Percentiles rank a stretch among this genome's conserved stretches.
phyloP scores from a whole-genome alignment of 768 basidiomycete genomes.

The Collybia nuda region DNA sequence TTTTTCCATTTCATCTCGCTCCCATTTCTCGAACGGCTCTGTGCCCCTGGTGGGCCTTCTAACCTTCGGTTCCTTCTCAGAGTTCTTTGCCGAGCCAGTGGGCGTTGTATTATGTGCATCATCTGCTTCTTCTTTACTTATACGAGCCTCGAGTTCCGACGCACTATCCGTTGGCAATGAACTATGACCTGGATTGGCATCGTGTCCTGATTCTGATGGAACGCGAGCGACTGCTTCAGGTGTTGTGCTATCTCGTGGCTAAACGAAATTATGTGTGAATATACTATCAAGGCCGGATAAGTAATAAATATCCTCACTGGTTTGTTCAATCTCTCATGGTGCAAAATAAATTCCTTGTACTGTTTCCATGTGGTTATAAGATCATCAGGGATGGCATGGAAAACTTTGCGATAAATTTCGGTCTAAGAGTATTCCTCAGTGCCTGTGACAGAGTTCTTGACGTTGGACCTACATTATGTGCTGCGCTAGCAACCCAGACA shows the following conservation, averaged over 20 bases:
- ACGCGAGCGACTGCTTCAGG: constrained; percentile 51
- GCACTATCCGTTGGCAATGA: constrained; percentile 17
- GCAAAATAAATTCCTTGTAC: constrained; percentile 78
- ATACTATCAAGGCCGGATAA: neutral
- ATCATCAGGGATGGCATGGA: constrained; percentile 93
- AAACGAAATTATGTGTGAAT: constrained; percentile 6
- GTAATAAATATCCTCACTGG: constrained; percentile 43
- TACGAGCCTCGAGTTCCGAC: constrained; percentile 19
- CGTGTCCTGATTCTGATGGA: constrained; percentile 58
- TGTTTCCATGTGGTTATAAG: constrained; percentile 93
- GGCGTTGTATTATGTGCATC: constrained; percentile 23
- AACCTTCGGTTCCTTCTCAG: constrained; percentile 35
- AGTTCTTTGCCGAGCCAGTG: constrained; percentile 15
- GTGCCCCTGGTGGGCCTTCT: constrained; percentile 45
- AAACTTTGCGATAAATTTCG: constrained; percentile 93
- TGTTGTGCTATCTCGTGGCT: constrained; percentile 43
- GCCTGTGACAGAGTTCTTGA: constrained; percentile 4
- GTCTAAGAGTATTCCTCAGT: constrained; percentile 52
- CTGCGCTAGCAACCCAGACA: constrained; percentile 84
- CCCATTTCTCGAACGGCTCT: constrained; percentile 80
- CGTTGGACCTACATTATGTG: constrained; percentile 71
- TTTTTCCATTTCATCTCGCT: constrained; percentile 88
- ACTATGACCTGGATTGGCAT: constrained; percentile 24
- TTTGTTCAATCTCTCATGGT: constrained; percentile 75
- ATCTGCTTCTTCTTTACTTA: constrained; percentile 31